A percentile compares a stretch with the other conserved stretches of the same genome.
Evolutionary conservation across 2,329 filamentous ascomycete genomes (phyloP).

Genomic region (Camillea tinctor): DNA sequence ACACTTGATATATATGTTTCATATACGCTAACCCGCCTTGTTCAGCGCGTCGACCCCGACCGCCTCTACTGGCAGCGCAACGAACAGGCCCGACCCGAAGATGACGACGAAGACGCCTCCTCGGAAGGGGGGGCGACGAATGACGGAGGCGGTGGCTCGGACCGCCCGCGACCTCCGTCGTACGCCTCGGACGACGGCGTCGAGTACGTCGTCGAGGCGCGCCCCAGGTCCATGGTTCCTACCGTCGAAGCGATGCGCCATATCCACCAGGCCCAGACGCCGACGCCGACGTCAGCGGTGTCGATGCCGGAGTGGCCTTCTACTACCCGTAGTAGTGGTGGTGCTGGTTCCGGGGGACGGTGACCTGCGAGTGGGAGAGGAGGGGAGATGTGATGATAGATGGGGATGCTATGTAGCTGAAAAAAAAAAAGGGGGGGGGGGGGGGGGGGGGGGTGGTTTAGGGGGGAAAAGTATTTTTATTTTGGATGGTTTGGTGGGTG

Average conservation of each 20-base stretch:
- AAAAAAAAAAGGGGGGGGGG: no score
- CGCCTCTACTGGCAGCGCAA: constrained; percentile 78
- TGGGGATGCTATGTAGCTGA: no score
- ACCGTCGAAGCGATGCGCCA: constrained; percentile 20
- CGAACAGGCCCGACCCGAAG: constrained; percentile 25
- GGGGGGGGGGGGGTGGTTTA: no score
- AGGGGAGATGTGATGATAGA: no score
- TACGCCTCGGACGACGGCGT: constrained; percentile 76
- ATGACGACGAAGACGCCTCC: neutral
- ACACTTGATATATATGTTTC: no score
- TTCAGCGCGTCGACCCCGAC: constrained; percentile 73
- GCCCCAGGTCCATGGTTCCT: constrained; percentile 56
- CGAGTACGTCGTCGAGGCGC: constrained; percentile 67
- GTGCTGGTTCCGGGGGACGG: no score
- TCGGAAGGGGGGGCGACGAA: neutral
- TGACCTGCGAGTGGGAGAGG: no score
- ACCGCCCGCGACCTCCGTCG: constrained; percentile 62
- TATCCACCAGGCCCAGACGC: neutral
- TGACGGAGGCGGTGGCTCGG: constrained; percentile 14
- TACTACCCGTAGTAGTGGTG: no score
- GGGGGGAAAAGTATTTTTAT: no score
- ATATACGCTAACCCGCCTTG: neutral
- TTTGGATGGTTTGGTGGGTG: no score
- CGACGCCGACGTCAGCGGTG: no score
- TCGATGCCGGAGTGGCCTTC: no score